These are phyloP conservation scores for Dactylella cylindrospora DNA, from an alignment of 2,329 filamentous ascomycete genomes.

Conservation along the genomic window DNA sequence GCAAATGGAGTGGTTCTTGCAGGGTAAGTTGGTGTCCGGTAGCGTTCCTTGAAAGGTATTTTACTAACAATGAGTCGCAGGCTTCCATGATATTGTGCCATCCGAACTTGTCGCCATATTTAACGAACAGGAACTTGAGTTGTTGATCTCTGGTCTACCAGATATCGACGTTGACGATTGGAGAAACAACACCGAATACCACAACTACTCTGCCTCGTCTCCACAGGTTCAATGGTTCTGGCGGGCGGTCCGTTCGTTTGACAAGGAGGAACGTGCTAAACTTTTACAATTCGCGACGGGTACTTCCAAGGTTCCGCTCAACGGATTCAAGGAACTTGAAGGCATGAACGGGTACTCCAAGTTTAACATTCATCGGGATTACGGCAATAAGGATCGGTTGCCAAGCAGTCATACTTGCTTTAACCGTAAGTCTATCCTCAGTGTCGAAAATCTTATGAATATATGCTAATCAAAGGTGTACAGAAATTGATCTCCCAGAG, in stretches of 20 bases:
- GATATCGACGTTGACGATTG: constrained; percentile 98
- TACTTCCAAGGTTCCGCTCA: constrained; percentile 95
- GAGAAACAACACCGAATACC: constrained; percentile 98
- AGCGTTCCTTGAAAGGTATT: not conserved
- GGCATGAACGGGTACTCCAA: constrained; percentile 98
- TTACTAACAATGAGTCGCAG: constrained; percentile 54
- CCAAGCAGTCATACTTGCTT: constrained; percentile 98
- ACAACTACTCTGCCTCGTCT: constrained; percentile 92
- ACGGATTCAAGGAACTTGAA: constrained; percentile 98
- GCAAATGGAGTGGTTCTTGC: constrained; percentile 89
- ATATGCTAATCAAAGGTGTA: constrained; percentile 51
- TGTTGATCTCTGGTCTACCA: constrained; percentile 92
- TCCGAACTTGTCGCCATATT: constrained; percentile 94
- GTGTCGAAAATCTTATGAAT: constrained; percentile 5
- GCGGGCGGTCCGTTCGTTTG: constrained; percentile 93
- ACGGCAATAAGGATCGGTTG: constrained; percentile 91
- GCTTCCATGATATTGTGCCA: constrained; percentile 98
- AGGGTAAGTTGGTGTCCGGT: constrained; percentile 61
- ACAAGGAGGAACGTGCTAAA: constrained; percentile 98
- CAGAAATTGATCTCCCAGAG: constrained; percentile 90
- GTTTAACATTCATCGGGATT: constrained; percentile 98
- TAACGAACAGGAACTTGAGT: constrained; percentile 95
- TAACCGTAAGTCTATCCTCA: constrained; percentile 73
- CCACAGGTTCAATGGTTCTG: constrained; percentile 99
- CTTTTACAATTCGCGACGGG: constrained; percentile 96